Conservation (phyloP, 805 yeast genomes). For the Ogataea pignaliae region DNA sequence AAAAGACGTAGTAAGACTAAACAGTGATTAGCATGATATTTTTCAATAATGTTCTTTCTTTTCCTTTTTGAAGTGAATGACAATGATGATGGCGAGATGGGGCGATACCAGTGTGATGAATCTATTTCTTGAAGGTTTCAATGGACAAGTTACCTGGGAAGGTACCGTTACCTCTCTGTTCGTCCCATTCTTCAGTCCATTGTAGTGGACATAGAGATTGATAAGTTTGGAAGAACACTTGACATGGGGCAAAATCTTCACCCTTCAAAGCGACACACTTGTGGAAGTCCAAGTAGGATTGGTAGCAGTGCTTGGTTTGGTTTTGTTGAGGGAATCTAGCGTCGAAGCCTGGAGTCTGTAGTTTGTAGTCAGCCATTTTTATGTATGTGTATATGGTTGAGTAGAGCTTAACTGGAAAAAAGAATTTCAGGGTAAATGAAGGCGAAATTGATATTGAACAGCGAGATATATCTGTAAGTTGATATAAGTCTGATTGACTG, state of each 20-base stretch:
- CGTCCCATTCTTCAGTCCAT: conserved; percentile 88
- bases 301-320: conserved; percentile 99
- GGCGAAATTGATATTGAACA: too few species aligned
- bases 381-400: neutral
- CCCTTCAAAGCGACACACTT: conserved; percentile 96
- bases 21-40: too few species aligned
- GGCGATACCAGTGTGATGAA: too few species aligned
- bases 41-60: too few species aligned
- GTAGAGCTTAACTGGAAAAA: neutral
- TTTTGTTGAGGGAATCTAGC: conserved; percentile 95
- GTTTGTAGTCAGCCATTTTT: conserved; percentile 39
- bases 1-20: too few species aligned
- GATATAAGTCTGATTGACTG: too few species aligned
- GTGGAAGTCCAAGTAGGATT: conserved; percentile 95
- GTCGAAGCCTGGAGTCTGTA: conserved; percentile 72
- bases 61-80: too few species aligned
- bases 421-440: too few species aligned
- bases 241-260: conserved; percentile 97
- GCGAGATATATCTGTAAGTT: too few species aligned
- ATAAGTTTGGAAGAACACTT: conserved; percentile 89
- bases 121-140: conserved; percentile 26
- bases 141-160: conserved; percentile 37
- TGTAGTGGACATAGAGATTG: conserved; percentile 79
- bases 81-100: too few species aligned
- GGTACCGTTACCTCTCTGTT: conserved; percentile 56